Evolutionary conservation across 1,284 basidiomycete genomes (phyloP), one percentile per base, ranked within the genome.

Genomic region (Rhodotorula glutinis): DNA sequence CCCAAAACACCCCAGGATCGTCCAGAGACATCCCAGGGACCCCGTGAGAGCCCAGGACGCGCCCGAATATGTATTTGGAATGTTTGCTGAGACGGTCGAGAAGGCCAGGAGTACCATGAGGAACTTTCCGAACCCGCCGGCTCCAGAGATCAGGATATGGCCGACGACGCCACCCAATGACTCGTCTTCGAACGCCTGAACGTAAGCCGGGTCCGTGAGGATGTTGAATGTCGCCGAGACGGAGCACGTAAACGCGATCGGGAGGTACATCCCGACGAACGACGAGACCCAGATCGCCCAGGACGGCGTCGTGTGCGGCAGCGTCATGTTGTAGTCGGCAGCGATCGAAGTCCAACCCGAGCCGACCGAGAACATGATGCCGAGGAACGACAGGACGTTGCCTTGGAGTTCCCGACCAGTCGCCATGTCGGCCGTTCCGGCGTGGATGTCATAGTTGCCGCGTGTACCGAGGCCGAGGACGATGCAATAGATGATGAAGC

Each of bases 61-160:
- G 44, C 55, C 57, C 0, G 49, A 53, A 51, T 60, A 60, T 21
- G 25, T 17, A 29, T 60, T 60, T 1, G 59, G 59, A 10, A 60
- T 46, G n/a, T 60, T 53, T 9, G 59, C 59, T 10, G 25, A 33
- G 23, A 60, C 41, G 68, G 83, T 82, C 16, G 83, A 84, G 53
- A 88, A 79, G 0, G 85, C 79, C 40, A 88, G 78, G 17, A 88
- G 66, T 51, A 86, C 84, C 8, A 87, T 79, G 33, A 87, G 77
- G 71, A 88, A 86, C 70, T 83, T 83, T 44, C 85, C 86, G 62
- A 83, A 83, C 21, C 82, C 82, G 58, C 80, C 79, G 25, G 29
- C n/a, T 80, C 82, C 82, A 2, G 81, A 82, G 0, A 51, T 60
- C 29, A 72, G 60, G 53, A 72, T 71, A 17, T 76, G 76, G 3